These are phyloP conservation scores for Spiromastix sp. DNA, from an alignment of 2,329 filamentous ascomycete species.

Conservation along the genomic window DNA sequence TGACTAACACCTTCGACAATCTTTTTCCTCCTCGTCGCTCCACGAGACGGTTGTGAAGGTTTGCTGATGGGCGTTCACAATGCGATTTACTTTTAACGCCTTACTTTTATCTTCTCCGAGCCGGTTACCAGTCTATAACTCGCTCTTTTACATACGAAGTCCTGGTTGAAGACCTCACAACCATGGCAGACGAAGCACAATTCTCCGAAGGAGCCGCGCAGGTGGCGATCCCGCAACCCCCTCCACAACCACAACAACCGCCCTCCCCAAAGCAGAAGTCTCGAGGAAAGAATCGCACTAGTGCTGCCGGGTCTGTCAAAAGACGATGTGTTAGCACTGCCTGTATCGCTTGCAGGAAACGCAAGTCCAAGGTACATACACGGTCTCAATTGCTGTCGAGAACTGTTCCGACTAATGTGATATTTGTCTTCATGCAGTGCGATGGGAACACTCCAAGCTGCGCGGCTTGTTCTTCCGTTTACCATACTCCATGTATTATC, in stretches of 20 bases:
- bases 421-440: conserved; percentile 41
- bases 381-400: conserved; percentile 1
- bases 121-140: neutral
- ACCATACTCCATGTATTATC: conserved; percentile 40
- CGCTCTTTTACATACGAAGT: neutral
- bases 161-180: neutral
- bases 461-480: conserved; percentile 91
- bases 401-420: neutral
- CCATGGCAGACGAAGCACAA: conserved; percentile 1
- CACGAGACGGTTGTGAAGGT: too few species aligned
- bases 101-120: neutral
- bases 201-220: neutral
- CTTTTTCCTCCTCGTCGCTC: neutral
- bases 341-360: conserved; percentile 66
- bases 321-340: conserved; percentile 75
- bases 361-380: conserved; percentile 57
- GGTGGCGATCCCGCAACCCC: neutral
- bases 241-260: neutral
- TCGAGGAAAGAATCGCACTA: conserved; percentile 20
- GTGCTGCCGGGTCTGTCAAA: conserved; percentile 39
- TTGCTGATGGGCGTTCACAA: conserved; percentile 1
- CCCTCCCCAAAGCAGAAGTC: conserved; percentile 13
- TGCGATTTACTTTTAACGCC: neutral
- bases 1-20: too few species aligned
- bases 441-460: conserved; percentile 87